Evolutionary conservation across 176 grass and related monocot species (phyloP), one percentile per base, ranked within the genome.

Genomic region (Metroxylon sagu): DNA sequence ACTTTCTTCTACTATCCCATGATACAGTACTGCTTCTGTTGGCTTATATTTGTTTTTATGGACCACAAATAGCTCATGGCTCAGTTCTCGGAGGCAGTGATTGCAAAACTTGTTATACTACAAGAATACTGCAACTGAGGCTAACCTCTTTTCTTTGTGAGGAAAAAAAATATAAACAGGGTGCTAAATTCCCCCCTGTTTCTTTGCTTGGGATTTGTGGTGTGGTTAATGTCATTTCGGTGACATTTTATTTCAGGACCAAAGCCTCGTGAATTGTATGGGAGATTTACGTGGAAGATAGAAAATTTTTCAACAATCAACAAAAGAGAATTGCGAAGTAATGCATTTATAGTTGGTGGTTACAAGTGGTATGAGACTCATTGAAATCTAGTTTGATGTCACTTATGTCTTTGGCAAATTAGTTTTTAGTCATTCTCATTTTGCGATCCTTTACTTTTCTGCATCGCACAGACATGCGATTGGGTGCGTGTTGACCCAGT

Each of bases 251-350:
- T 79, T 72, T 73, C 72, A 98, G 93, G 93, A 29, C 82, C 81
- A 53, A 92, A 86, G 70, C 87, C 93, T 62, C 69, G 81, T 69
- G 93, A 92, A 56, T 77, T 98, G 43, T 98, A 75, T 78, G 82
- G 84, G 48, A 92, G 80, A 64, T 92, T 89, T 79, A 98, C 93
- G 52, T 98, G 93, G 93, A 92, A 74, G 79, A 92, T 98, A 29
- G 93, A 98, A 68, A 81, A 77, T 76, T 98, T 98, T 49, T 98
- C 93, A 39, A 84, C 88, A 92, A 91, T 98, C 60, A 91, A 85
- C 56, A 98, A 98, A 76, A 92, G 82, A 74, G 87, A 98, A 74
- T 70, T 92, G 60, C 80, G 78, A 57, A 92, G 93, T 60, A 92
- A 92, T 74, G 76, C 84, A 52, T 98, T 98, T 74, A 87, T 92